phyloP scores from a whole-genome alignment of 2,329 filamentous ascomycete genomes.

The Hawksworthiomyces lignivorus region DNA sequence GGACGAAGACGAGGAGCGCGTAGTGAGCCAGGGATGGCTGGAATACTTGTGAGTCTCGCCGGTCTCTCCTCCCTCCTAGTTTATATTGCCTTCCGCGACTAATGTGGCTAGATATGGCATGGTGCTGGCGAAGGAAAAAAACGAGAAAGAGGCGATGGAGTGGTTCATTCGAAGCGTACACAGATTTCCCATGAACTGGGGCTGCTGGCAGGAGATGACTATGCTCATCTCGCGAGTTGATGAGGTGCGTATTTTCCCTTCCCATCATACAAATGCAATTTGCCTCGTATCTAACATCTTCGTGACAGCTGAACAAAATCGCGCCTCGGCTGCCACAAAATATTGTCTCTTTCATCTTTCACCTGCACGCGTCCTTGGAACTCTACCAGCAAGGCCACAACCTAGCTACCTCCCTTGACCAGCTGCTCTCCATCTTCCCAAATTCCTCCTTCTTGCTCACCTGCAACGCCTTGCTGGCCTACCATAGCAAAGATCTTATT shows the following conservation, averaged over 20 bases:
- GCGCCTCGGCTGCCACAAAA: slow-evolving; percentile 72
- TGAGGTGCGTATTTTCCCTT: slow-evolving; percentile 55
- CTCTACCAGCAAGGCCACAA: slow-evolving; percentile 78
- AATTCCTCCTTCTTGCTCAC: slow-evolving; percentile 83
- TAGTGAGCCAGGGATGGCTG: slow-evolving; percentile 79
- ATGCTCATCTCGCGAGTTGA: slow-evolving; percentile 71
- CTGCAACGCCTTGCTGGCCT: slow-evolving; percentile 78
- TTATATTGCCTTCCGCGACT: too few species aligned
- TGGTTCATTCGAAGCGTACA: slow-evolving; percentile 87
- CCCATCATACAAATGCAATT: not conserved
- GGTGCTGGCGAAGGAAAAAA: slow-evolving; percentile 83
- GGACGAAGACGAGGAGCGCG: slow-evolving; percentile 48
- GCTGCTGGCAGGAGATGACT: slow-evolving; percentile 89
- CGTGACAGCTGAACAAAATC: slow-evolving; percentile 58
- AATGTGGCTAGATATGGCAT: slow-evolving; percentile 61
- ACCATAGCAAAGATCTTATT: slow-evolving; percentile 79
- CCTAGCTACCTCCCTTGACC: slow-evolving; percentile 65
- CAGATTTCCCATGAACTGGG: slow-evolving; percentile 92
- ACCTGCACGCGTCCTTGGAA: slow-evolving; percentile 83
- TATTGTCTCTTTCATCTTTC: slow-evolving; percentile 89
- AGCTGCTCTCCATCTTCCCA: slow-evolving; percentile 79
- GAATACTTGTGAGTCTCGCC: slow-evolving; percentile 58
- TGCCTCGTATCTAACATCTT: not conserved
- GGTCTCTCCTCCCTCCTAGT: not conserved
- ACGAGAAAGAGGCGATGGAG: slow-evolving; percentile 73